phyloP scores from a whole-genome alignment of 768 basidiomycete genomes.

The Boletus huronensis region DNA sequence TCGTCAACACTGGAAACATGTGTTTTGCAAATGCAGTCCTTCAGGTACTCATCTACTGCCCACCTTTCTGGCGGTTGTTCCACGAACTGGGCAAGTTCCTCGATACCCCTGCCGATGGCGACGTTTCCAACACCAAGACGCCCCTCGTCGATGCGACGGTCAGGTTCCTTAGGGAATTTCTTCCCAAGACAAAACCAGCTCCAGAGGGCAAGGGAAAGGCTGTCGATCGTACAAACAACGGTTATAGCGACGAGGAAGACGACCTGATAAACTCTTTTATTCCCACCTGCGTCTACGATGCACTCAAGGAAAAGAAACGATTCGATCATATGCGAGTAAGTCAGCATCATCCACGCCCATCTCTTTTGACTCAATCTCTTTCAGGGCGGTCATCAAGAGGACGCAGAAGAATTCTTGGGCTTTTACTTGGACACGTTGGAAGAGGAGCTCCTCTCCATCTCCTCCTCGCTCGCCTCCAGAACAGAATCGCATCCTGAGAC shows the following conservation, averaged over 20 bases:
- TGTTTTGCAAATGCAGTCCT: constrained; percentile 96
- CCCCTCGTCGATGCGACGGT: constrained; percentile 68
- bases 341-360: constrained; percentile 16
- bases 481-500: constrained; percentile 19
- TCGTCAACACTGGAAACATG: constrained; percentile 95
- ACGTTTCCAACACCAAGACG: constrained; percentile 33
- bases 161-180: constrained; percentile 78
- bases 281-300: constrained; percentile 85
- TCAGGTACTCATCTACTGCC: constrained; percentile 85
- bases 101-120: constrained; percentile 23
- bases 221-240: constrained; percentile 31
- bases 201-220: constrained; percentile 39
- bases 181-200: constrained; percentile 19
- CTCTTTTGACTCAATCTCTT: not conserved
- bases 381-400: constrained; percentile 91
- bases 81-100: constrained; percentile 60
- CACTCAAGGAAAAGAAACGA: constrained; percentile 88
- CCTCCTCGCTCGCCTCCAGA: constrained; percentile 47
- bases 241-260: constrained; percentile 43
- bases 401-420: constrained; percentile 98
- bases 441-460: constrained; percentile 79
- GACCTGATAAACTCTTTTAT: constrained; percentile 67
- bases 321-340: constrained; percentile 90
- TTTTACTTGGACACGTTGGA: constrained; percentile 94
- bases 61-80: constrained; percentile 82